Evolutionary conservation across 805 yeast genomes (phyloP).

Genomic region (Diddensiella santjacobensis): DNA sequence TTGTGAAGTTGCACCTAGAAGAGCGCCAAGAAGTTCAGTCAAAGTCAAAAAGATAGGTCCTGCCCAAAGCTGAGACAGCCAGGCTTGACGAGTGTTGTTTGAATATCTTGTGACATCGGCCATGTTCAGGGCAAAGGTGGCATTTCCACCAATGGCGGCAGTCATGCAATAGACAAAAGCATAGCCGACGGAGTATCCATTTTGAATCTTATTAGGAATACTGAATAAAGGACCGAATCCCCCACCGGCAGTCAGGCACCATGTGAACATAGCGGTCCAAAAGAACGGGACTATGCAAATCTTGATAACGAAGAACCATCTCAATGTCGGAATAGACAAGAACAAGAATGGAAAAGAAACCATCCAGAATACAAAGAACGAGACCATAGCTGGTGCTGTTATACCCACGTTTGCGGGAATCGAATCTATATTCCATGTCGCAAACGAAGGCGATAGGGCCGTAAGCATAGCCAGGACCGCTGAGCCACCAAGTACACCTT

Average conservation of each 20-base stretch:
- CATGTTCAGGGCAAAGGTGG: conserved; percentile 47
- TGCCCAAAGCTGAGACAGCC: conserved; percentile 26
- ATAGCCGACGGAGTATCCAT: conserved; percentile 42
- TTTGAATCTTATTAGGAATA: conserved; percentile 29
- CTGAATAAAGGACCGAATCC: conserved; percentile 44
- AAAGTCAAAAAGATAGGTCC: conserved; percentile 43
- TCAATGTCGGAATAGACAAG: conserved; percentile 44
- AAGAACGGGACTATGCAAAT: conserved; percentile 43
- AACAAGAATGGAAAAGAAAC: conserved; percentile 43
- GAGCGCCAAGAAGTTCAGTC: conserved; percentile 45
- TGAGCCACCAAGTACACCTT: conserved; percentile 19
- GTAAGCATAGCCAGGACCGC: conserved; percentile 38
- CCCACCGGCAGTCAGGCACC: conserved; percentile 43
- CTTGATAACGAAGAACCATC: conserved; percentile 44
- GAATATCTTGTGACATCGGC: conserved; percentile 49
- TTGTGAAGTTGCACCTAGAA: conserved; percentile 42
- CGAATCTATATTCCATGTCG: conserved; percentile 31
- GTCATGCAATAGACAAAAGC: conserved; percentile 42
- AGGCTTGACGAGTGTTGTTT: conserved; percentile 26
- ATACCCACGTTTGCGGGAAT: conserved; percentile 32
- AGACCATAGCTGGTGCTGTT: conserved; percentile 40
- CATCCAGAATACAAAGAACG: conserved; percentile 44
- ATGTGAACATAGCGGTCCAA: conserved; percentile 42
- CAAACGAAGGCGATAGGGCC: conserved; percentile 42
- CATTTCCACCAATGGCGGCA: conserved; percentile 46